Evolutionary conservation across 2,329 filamentous ascomycete species (phyloP), one percentile per base, ranked within the genome.

Genomic region (Mariannaea sp.): DNA sequence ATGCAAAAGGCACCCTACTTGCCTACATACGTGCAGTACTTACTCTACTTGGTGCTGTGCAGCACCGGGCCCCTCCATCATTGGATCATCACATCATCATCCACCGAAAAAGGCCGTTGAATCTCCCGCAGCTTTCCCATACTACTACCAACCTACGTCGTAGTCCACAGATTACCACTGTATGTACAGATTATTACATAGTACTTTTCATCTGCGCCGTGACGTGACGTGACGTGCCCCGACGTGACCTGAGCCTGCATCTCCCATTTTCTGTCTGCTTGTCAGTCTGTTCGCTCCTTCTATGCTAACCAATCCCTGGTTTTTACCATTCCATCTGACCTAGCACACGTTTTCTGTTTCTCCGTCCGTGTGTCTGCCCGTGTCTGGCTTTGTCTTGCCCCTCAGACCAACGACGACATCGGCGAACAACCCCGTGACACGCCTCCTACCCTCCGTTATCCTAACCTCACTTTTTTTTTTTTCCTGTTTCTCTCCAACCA

Each of bases 21-120:
- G n/a, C n/a, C n/a, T n/a, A n/a, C n/a, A n/a, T n/a, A n/a, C n/a
- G n/a, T n/a, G n/a, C n/a, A n/a, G 48, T 24, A 38, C 44, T 32
- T 48, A 30, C 32, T 22, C 50, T 24, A 8, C 22, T 8, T 8
- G n/a, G 22, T 24, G 22, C 22, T 24, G 5, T 48, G 50, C 30
- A 48, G 50, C 26, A 24, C 33, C 9, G 17, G 33, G 33, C 6
- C 33, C 33, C 42, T 46, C 42, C 36, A 55, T 52, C 51, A 59
- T 61, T 58, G 55, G 53, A 64, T 66, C 63, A 60, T 64, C 59
- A 58, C 56, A 56, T 62, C 56, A 56, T 45, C 48, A 56, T 24
- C 19, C 19, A 12, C 44, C n/a, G n/a, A n/a, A n/a, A 27, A 26
- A 13, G n/a, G 35, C 27, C 47, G 19, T 43, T 35, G 32, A 30